Evolutionary conservation across 2,329 filamentous ascomycete genomes (phyloP).

Genomic region (Aspergillus sergii): DNA sequence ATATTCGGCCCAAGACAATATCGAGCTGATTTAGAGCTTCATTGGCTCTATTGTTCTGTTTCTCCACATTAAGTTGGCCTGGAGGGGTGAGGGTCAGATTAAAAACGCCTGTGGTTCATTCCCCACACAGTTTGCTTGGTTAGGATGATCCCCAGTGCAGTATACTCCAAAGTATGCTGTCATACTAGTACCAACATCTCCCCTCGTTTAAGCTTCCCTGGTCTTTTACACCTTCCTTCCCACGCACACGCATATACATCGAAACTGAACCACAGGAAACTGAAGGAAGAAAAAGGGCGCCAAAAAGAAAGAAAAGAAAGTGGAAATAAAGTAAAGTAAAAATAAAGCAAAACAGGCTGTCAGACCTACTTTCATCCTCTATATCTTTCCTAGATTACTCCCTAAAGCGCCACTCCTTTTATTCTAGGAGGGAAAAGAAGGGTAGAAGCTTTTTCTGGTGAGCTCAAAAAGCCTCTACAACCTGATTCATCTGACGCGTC

Average conservation of each 20-base stretch:
- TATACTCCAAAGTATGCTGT: neutral
- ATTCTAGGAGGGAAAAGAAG: no score
- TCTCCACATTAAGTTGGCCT: neutral
- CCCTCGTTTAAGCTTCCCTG: neutral
- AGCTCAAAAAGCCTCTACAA: neutral
- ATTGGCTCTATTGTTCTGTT: neutral
- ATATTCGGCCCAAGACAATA: no score
- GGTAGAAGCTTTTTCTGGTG: neutral
- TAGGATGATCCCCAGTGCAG: neutral
- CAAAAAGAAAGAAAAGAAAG: neutral
- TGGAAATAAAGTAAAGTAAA: neutral
- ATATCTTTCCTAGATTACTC: neutral
- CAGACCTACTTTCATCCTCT: neutral
- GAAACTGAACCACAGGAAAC: neutral
- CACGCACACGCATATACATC: neutral
- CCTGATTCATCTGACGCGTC: neutral
- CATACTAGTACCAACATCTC: neutral
- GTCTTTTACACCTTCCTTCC: neutral
- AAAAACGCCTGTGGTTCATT: neutral
- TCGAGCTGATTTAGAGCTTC: neutral
- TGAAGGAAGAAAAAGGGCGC: neutral
- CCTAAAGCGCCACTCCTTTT: no score
- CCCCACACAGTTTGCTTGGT: neutral
- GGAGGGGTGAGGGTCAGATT: no score
- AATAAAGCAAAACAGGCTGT: neutral